Base-by-base conservation (phyloP, 176 grass and related monocot genomes). In the Cenchrus fungigraminus region DNA sequence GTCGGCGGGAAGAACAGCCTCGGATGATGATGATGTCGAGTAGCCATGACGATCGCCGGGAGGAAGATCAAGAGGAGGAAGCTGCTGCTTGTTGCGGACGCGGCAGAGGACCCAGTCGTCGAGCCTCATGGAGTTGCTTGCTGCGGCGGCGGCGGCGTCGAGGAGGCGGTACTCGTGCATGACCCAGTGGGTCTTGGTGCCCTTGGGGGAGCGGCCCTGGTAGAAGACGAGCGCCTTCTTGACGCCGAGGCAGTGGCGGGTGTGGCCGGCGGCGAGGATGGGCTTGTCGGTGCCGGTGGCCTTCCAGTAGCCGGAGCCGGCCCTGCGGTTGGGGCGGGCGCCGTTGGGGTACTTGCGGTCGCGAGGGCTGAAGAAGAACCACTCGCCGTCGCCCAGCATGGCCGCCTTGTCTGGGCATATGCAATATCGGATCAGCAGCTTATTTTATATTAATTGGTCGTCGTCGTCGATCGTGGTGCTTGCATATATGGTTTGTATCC, bases 271-370 rank as follows among this genome's bases (percentile, higher is more conserved):
- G 4, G 80, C 65, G 1, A 90, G 86, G 86, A 98, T 98, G 62
- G 96, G 89, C 81, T 94, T 98, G 80, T 98, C 96, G 1, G 96
- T 98, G 51, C 96, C 96, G 12, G 96, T 98, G 55, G 96, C 96
- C 82, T 98, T 98, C 96, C 96, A 98, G 80, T 98, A 98, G n/a
- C 96, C 96, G 1, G 89, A 95, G 1, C 85, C 87, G 79, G 88
- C 88, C 1, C 74, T 73, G 49, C 88, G 79, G 79, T 87, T 90
- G 3, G 88, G 88, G 2, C 88, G 65, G 6, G 57, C 73, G 12
- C 89, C 89, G 42, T 90, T 90, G 1, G 88, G 88, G 34, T 90
- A 86, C 84, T 90, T 90, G 42, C 89, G 79, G 29, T 90, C 79
- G 0, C 89, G 61, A 6, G 89, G 89, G 74, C 89, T 90, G 74